phyloP scores from a whole-genome alignment of 2,329 filamentous ascomycete species.

The Colletotrichum sp. region DNA sequence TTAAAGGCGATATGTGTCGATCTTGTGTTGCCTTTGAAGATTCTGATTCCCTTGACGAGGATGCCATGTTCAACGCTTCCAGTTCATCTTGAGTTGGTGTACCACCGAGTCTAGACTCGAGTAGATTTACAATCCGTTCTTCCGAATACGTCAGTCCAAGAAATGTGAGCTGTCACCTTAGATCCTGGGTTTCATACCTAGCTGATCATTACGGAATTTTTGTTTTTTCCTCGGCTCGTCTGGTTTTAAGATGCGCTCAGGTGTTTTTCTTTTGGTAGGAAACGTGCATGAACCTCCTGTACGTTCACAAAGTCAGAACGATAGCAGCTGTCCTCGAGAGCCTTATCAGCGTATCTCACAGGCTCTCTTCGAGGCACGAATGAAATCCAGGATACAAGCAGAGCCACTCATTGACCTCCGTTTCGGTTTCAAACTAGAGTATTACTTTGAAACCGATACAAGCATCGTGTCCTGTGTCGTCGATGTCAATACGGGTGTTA shows the following conservation, averaged over 20 bases:
- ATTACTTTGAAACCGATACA: neutral
- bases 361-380: neutral
- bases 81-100: neutral
- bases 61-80: neutral
- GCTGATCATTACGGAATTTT: neutral
- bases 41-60: neutral
- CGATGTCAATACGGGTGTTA: neutral
- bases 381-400: neutral
- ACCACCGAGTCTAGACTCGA: neutral
- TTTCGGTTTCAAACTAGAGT: neutral
- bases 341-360: neutral
- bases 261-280: neutral
- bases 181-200: neutral
- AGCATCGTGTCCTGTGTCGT: neutral
- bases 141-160: neutral
- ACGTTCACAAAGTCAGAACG: neutral
- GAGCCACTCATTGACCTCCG: neutral
- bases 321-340: neutral
- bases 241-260: neutral
- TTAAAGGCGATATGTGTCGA: neutral
- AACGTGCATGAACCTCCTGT: neutral
- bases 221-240: neutral
- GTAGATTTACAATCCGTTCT: neutral
- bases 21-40: neutral
- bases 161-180: neutral